A percentile compares a stretch with the other conserved stretches of the same genome.
phyloP scores from a whole-genome alignment of 2,329 filamentous ascomycete genomes.

The Seiridium unicorne region DNA sequence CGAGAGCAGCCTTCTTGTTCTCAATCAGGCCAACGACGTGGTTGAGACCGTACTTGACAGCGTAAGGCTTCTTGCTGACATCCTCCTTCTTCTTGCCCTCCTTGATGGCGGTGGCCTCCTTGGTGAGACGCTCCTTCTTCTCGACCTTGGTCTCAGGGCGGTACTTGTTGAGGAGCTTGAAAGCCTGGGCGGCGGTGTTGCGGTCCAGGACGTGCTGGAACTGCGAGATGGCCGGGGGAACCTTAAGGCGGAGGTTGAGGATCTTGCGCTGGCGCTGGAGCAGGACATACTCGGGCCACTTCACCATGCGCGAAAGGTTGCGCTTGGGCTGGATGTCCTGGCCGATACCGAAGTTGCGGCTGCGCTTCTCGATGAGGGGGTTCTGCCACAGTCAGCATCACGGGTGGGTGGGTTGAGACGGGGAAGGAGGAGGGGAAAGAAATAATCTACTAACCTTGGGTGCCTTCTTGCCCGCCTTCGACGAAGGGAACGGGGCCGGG shows the following conservation, averaged over 20 bases:
- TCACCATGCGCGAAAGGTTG: constrained; percentile 97
- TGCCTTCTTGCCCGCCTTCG: constrained; percentile 93
- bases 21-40: constrained; percentile 96
- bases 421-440: background rate
- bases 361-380: constrained; percentile 97
- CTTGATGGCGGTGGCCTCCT: constrained; percentile 96
- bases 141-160: constrained; percentile 97
- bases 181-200: constrained; percentile 93
- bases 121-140: constrained; percentile 99
- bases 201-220: constrained; percentile 97
- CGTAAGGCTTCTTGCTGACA: constrained; percentile 99
- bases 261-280: constrained; percentile 95
- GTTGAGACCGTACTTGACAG: constrained; percentile 99
- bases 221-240: constrained; percentile 94
- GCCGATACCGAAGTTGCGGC: constrained; percentile 97
- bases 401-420: background rate
- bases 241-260: constrained; percentile 97
- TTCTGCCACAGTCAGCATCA: constrained; percentile 59
- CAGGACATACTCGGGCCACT: constrained; percentile 99
- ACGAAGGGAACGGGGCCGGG: constrained; percentile 91
- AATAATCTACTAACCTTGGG: constrained; percentile 73
- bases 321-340: constrained; percentile 97
- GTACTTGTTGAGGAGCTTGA: constrained; percentile 99
- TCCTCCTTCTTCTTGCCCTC: constrained; percentile 99
- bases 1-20: constrained; percentile 99